Evolutionary conservation across 768 basidiomycete species (phyloP), one percentile per base, ranked within the genome.

Genomic region (Auriscalpium vulgare): DNA sequence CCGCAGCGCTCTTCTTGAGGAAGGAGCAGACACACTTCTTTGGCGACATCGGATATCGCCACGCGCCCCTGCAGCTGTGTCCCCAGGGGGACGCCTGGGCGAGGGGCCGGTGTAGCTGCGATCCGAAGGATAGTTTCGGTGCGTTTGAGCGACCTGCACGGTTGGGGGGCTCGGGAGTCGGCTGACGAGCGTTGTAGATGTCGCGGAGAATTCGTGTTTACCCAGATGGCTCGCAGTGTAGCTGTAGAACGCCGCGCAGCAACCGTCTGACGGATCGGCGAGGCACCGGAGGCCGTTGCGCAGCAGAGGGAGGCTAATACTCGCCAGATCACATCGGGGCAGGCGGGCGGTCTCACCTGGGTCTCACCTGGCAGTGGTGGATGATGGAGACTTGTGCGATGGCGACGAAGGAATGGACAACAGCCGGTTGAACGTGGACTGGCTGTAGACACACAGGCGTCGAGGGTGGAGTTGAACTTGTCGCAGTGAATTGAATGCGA

Each of bases 21-120:
- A 86, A 80, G 67, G 82, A 87, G 35, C 85, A 88, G 63, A 72
- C 92, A 21, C 87, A 92, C 66, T 94, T 87, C 67, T 93, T 93
- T 72, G 65, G 75, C 48, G 89, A 94, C 63, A 90, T 95, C 40
- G 93, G 91, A 0, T 95, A 93, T 68, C 73, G 79, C 59, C 91
- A 95, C 59, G 80, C 87, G 54, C 83, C 81, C 5, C 91, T 89
- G 74, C 84, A 87, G 64, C 87, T 87, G 60, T 89, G 91, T 70
- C 83, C 84, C 0, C 67, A 73, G 57, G 84, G 82, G 14, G 72
- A 77, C 9, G 63, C 71, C 4, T 88, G 87, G 76, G 62, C 66
- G 1, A 69, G 74, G 55, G 83, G 84, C 4, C 80, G 78, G 48
- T 91, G 90, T 65, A 79, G 84, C 61, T 92, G 89, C 67, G 81